Base-by-base conservation (phyloP, 805 yeast genomes). In the Ogataea pini region DNA sequence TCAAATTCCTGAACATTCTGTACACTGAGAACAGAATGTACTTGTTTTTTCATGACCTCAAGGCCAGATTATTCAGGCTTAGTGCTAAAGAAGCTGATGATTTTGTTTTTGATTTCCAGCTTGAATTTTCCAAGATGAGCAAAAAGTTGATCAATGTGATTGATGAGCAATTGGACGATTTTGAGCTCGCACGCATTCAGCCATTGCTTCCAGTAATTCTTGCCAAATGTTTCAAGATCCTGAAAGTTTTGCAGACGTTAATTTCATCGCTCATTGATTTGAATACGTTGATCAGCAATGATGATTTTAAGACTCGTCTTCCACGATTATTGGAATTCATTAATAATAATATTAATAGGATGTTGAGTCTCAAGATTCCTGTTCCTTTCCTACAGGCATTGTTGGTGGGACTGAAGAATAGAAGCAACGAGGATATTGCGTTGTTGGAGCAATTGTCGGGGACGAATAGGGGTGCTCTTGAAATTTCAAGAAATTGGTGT, bases 151-250 rank as follows among this genome's bases (percentile, higher is more conserved):
- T 58, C 14, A 60, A 56, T 47, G 46, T 59, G 29, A 54, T 68
- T 18, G 66, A 64, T 47, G 68, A 65, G 36, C 65, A 62, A 28
- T 20, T 66, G 9, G 62, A 64, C 45, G 69, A 65, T 48, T 48
- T 62, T 27, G 69, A 64, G 49, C 34, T 55, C 9, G 42, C 47
- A 36, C 49, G 53, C 20, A 47, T 61, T 2, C 62, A 66, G 24
- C 64, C 67, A 4, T 40, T 65, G 44, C 40, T 64, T 3, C 51
- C 68, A 9, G 17, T 61, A 3, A 55, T 62, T 13, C 42, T 59
- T 1, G 45, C 63, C 37, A 67, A 63, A 49, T 63, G 63, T 25
- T 52, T 56, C 38, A 64, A 62, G 32, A 43, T 60, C 5, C 46
- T 65, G 12, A 49, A 50, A 20, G 31, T 47, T 14, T 45, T 57